Base-by-base conservation (phyloP, 2,329 filamentous ascomycete genomes). In the Aspergillus ochraceus region DNA sequence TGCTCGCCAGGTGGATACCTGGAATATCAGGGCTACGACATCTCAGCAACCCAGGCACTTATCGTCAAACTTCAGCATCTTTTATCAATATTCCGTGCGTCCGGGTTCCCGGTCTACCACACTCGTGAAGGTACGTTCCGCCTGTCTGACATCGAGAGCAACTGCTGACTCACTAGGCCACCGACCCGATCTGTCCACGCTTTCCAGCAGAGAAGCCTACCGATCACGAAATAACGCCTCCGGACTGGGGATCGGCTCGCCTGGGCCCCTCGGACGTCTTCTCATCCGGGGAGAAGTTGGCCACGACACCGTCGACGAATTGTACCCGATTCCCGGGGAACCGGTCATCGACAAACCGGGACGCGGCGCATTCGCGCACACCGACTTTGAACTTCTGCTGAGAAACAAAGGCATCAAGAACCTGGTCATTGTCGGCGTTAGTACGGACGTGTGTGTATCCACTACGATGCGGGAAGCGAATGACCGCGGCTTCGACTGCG, bases 211-310 rank as follows among this genome's bases (percentile, higher is more conserved):
- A n/a, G 85, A 88, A 67, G 70, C 70, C 2, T 81, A 79, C 53
- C 80, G 85, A 3, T 84, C 81, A 46, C 75, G 75, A 12, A 83
- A 86, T 58, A 85, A 85, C 63, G 64, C 76, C 4, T 77, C 78
- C 0, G 77, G 79, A 8, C 65, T 83, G n/a, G 81, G 81, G 0
- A 86, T 87, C 50, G 81, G 79, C 3, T 78, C 80, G 11, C 71
- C 62, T 14, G 85, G 85, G 0, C 84, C 84, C 1, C 70, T 87
- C 49, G 85, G 86, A 1, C 80, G 82, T n/a, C 77, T 87, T 2
- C 73, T 88, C 4, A 76, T 88, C 24, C 81, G 85, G 20, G 85
- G 86, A 0, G 82, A 87, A 65, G 66, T 74, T 22, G 86, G 86
- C 0, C 84, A 87, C 66, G 84, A 83, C 51, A 85, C 81, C 30